Evolutionary conservation across 2,329 filamentous ascomycete genomes (phyloP).

Genomic region (Penicillium sp.): DNA sequence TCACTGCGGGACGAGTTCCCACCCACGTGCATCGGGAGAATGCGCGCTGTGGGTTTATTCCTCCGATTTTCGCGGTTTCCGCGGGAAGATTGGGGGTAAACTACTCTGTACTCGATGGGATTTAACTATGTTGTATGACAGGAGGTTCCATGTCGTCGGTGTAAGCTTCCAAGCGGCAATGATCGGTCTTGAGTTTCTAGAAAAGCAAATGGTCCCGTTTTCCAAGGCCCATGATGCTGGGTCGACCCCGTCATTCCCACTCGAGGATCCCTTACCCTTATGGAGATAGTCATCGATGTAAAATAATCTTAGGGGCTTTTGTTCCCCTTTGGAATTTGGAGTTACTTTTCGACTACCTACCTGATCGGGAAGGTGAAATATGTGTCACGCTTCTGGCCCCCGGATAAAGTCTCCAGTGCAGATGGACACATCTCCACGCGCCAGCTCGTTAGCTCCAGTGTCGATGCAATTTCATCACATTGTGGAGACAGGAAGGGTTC

Average conservation of each 20-base stretch:
- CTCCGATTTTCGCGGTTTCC: not conserved
- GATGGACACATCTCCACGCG: not conserved
- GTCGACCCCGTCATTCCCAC: not conserved
- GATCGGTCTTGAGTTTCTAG: conserved; percentile 6
- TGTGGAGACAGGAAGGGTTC: not conserved
- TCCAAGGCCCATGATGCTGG: not conserved
- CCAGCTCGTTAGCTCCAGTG: not conserved
- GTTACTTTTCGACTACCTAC: not conserved
- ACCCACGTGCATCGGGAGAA: conserved; percentile 1
- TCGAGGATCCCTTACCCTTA: not conserved
- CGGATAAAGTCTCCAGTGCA: not conserved
- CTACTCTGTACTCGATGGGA: not conserved
- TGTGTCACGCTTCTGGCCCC: not conserved
- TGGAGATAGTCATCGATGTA: too few relatives aligned
- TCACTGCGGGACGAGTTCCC: conserved; percentile 8
- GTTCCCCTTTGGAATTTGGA: not conserved
- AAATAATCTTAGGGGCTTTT: not conserved
- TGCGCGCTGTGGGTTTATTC: not conserved
- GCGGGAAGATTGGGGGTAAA: not conserved
- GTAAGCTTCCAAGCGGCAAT: conserved; percentile 3
- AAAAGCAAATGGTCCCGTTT: conserved; percentile 3
- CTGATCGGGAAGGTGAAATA: not conserved
- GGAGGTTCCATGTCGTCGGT: conserved; percentile 6
- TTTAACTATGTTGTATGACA: not conserved
- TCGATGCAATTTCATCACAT: not conserved